Percentiles rank a stretch among this genome's conserved stretches.
phyloP scores from a whole-genome alignment of 1,284 basidiomycete genomes.

The Pterula multifida region DNA sequence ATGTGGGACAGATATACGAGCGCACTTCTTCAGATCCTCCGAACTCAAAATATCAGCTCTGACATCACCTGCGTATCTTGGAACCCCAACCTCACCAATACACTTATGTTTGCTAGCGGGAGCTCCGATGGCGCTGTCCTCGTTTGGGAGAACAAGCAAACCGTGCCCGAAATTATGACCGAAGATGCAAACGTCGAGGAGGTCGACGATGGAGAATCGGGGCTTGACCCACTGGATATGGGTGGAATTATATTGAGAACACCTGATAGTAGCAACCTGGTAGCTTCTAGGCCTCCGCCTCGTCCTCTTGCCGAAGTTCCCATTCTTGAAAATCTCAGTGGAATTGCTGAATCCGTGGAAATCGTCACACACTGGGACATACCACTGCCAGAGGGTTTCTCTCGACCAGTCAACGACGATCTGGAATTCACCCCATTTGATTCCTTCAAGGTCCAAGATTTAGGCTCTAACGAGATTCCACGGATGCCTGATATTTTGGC shows the following conservation, averaged over 20 bases:
- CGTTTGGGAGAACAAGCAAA: neutral
- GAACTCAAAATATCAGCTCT: neutral
- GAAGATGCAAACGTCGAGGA: neutral
- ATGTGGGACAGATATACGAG: neutral
- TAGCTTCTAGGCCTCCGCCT: too few relatives aligned
- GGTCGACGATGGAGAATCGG: too few relatives aligned
- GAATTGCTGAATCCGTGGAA: neutral
- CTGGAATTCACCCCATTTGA: neutral
- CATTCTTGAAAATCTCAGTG: neutral
- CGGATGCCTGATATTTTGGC: neutral
- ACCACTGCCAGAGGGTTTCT: neutral
- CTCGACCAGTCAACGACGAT: neutral
- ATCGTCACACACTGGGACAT: neutral
- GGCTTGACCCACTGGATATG: too few relatives aligned
- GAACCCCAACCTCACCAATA: neutral
- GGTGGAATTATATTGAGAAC: too few relatives aligned
- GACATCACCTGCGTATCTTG: neutral
- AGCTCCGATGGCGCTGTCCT: neutral
- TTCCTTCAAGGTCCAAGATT: neutral
- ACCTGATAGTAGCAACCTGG: too few relatives aligned
- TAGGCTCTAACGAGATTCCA: neutral
- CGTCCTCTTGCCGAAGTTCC: neutral
- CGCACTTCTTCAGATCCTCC: neutral
- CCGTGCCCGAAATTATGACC: neutral
- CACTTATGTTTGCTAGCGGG: neutral